These are phyloP conservation scores for Fraxinus quadrangulata DNA, from an alignment of 257 asterid genomes.

Conservation along the genomic window DNA sequence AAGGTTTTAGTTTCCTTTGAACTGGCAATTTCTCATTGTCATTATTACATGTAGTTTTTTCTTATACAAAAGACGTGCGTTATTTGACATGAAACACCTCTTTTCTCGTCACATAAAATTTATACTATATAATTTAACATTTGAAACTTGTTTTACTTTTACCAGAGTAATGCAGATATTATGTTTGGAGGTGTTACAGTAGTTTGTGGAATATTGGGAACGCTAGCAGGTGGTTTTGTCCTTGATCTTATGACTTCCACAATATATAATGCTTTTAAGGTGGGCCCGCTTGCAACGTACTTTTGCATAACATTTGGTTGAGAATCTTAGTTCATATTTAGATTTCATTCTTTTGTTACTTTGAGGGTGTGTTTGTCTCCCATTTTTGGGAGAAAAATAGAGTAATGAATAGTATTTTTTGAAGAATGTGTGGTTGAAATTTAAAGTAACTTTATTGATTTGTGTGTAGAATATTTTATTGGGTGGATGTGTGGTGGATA, in stretches of 20 bases:
- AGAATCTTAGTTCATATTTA: background rate
- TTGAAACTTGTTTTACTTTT: conserved; percentile 19
- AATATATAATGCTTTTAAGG: conserved; percentile 90
- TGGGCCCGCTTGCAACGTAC: conserved; percentile 21
- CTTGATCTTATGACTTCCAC: conserved; percentile 79
- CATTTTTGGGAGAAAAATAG: too few species aligned
- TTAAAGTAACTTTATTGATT: too few species aligned
- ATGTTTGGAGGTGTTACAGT: conserved; percentile 87
- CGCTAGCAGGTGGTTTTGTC: conserved; percentile 84
- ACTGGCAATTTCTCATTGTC: background rate
- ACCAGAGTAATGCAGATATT: conserved; percentile 80
- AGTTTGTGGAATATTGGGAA: conserved; percentile 80
- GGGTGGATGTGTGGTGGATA: too few species aligned
- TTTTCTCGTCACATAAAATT: background rate
- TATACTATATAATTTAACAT: conserved; percentile 10
- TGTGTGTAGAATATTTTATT: too few species aligned
- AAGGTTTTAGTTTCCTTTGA: conserved; percentile 30
- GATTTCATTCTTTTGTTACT: background rate
- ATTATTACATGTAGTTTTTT: conserved; percentile 2
- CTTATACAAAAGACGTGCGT: background rate
- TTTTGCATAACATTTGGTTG: conserved; percentile 15
- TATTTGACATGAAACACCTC: conserved; percentile 8
- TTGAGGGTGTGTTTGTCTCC: too few species aligned
- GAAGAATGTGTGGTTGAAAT: too few species aligned
- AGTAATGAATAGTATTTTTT: too few species aligned